phyloP scores from a whole-genome alignment of 768 basidiomycete genomes.

The Daedaleopsis sinensis region DNA sequence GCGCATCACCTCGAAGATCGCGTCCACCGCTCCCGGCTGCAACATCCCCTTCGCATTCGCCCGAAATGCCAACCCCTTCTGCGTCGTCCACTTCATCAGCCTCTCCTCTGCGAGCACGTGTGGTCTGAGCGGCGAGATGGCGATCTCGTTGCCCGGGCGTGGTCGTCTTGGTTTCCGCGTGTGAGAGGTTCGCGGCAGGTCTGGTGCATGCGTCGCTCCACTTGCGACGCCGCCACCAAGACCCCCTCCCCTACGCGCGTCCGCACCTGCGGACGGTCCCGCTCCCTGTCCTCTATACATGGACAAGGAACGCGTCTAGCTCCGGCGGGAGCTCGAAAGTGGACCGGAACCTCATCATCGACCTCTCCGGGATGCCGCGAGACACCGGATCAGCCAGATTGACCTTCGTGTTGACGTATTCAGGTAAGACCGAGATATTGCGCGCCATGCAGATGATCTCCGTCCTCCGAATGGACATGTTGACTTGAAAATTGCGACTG shows the following conservation, averaged over 20 bases:
- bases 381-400: not conserved
- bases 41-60: not conserved
- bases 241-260: not conserved
- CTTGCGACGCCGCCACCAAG: no score
- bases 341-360: not conserved
- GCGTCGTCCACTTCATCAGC: not conserved
- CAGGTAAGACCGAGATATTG: not conserved
- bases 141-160: not conserved
- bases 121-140: not conserved
- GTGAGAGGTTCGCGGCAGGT: not conserved
- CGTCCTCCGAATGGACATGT: not conserved
- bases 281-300: not conserved
- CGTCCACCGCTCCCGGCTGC: not conserved
- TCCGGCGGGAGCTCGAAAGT: not conserved
- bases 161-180: not conserved
- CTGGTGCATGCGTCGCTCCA: no score
- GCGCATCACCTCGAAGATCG: not conserved
- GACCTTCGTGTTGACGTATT: conserved; percentile 1
- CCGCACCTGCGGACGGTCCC: not conserved
- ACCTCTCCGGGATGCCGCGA: not conserved
- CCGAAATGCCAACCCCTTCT: not conserved
- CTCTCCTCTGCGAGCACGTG: conserved; percentile 3
- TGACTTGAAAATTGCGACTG: conserved; percentile 1
- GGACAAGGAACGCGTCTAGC: not conserved
- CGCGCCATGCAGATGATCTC: not conserved